phyloP scores from a whole-genome alignment of 306 rosid genomes.

The Pyrus bretschneideri region DNA sequence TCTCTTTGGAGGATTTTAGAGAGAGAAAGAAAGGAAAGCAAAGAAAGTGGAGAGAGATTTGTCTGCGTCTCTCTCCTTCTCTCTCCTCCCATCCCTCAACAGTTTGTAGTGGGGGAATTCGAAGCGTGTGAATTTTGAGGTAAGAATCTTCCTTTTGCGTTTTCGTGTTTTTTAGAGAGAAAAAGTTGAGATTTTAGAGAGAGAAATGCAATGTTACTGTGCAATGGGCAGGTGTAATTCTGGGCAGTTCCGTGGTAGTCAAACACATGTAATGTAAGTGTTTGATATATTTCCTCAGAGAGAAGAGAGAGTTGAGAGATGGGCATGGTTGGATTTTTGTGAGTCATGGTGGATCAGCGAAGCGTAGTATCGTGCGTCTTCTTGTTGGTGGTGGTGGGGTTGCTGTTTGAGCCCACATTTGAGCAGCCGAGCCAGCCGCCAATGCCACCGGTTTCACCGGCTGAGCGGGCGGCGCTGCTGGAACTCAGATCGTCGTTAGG shows the following conservation, averaged over 20 bases:
- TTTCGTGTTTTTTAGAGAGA: constrained; percentile 1
- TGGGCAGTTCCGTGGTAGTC: constrained; percentile 22
- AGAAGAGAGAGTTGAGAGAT: constrained; percentile 7
- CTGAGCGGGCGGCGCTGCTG: constrained; percentile 51
- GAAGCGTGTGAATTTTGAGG: constrained; percentile 29
- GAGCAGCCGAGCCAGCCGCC: constrained; percentile 41
- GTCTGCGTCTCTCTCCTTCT: not conserved
- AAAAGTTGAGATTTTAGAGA: not conserved
- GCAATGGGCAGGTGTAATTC: constrained; percentile 26
- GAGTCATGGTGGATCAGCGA: constrained; percentile 50
- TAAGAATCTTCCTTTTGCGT: constrained; percentile 15
- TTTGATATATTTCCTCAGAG: constrained; percentile 9
- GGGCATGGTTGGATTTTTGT: constrained; percentile 42
- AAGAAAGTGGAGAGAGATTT: constrained; percentile 32
- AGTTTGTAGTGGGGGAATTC: constrained; percentile 12
- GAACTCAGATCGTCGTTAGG: constrained; percentile 79
- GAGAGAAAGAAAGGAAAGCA: constrained; percentile 4
- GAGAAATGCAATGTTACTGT: constrained; percentile 6
- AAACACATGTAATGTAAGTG: not conserved
- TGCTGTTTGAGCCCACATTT: constrained; percentile 52
- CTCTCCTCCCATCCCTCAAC: not conserved
- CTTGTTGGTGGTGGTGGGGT: constrained; percentile 25
- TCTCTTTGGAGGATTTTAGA: constrained; percentile 12
- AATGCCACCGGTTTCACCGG: constrained; percentile 36
- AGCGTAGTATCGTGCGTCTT: constrained; percentile 23